Base-by-base conservation (phyloP, 805 yeast species). In the Blastobotrys chiropterorum region DNA sequence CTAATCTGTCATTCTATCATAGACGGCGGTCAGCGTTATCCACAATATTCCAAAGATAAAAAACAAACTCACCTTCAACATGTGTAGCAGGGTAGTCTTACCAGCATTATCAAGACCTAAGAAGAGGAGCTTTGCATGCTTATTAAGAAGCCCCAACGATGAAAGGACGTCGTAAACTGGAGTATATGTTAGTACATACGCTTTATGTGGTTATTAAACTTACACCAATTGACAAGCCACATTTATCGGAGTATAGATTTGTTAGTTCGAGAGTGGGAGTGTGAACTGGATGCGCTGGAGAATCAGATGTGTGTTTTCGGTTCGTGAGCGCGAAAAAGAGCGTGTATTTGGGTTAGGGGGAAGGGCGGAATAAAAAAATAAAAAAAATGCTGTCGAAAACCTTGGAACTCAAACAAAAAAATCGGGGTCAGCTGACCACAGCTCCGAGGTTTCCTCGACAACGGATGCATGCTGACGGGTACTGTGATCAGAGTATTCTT, bases 61-160 rank as follows among this genome's bases (percentile, higher is more conserved):
- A 11, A 16, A 14, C 39, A 17, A 15, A 3, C 54, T 11, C 44
- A 60, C 67, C 64, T 80, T 86, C 62, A 86, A 73, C 88, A 86
- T 86, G 67, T 86, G 94, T 60, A 86, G 73, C 59, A 86, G 71
- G 20, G 96, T 88, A 51, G 99, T 92, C 72, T 94, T 94, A 67
- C 99, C 99, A 45, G 99, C 99, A 63, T 94, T 94, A 71, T 94
- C 99, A 56, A 94, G 82, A 55, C 99, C 99, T 62, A 94, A 79
- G 79, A 94, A 94, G 67, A 94, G 79, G 64, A 94, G 78, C 74
- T 95, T 89, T 73, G 97, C 97, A 69, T 92, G 97, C 71, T 94
- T 90, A 78, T 92, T 94, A 84, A 88, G 80, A 59, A 86, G 74
- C 59, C 95, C 95, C 48, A 86, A 75, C 51, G 88, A 83, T 64